A percentile compares a stretch with the other conserved stretches of the same genome.
Evolutionary conservation across 1,284 basidiomycete genomes (phyloP).

Genomic region (Tilletia caries): DNA sequence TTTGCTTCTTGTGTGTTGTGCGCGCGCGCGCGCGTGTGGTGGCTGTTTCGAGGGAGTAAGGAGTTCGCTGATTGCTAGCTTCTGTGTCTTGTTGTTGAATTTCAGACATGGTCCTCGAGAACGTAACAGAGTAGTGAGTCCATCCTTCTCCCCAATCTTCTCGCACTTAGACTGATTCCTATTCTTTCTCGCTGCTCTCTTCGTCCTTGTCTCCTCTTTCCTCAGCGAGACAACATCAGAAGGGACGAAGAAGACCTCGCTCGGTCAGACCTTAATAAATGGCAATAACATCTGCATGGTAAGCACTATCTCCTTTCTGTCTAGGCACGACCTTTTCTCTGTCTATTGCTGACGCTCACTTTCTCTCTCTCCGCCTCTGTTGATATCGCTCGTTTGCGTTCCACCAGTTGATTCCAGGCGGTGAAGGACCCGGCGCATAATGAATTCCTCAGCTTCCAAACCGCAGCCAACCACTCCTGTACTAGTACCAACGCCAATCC

Average conservation of each 20-base stretch:
- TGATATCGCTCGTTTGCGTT: not conserved
- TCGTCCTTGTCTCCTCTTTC: too few species aligned
- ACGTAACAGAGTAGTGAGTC: slow-evolving; percentile 89
- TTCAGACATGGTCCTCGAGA: slow-evolving; percentile 93
- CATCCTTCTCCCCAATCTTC: not conserved
- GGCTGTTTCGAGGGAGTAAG: not conserved
- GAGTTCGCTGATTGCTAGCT: not conserved
- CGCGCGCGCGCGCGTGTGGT: not conserved
- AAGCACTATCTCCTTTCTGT: slow-evolving; percentile 25
- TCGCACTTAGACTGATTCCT: too few species aligned
- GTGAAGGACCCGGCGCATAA: slow-evolving; percentile 25
- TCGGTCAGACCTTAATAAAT: slow-evolving; percentile 88
- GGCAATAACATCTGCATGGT: slow-evolving; percentile 99
- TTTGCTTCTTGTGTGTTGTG: not conserved
- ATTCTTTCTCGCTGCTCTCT: too few species aligned
- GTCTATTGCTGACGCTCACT: not conserved
- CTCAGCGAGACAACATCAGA: slow-evolving; percentile 76
- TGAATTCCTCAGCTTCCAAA: not conserved
- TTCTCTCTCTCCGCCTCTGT: too few species aligned
- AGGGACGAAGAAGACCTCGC: slow-evolving; percentile 75
- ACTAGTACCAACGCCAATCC: not conserved
- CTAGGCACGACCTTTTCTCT: not conserved
- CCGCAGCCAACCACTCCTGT: not conserved
- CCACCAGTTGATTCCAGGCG: slow-evolving; percentile 25
- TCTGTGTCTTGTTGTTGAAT: not conserved